Percentiles rank a stretch among this genome's conserved stretches.
phyloP scores from a whole-genome alignment of 371 early-diverging fungal genomes.

The Zopfochytrium polystomum region DNA sequence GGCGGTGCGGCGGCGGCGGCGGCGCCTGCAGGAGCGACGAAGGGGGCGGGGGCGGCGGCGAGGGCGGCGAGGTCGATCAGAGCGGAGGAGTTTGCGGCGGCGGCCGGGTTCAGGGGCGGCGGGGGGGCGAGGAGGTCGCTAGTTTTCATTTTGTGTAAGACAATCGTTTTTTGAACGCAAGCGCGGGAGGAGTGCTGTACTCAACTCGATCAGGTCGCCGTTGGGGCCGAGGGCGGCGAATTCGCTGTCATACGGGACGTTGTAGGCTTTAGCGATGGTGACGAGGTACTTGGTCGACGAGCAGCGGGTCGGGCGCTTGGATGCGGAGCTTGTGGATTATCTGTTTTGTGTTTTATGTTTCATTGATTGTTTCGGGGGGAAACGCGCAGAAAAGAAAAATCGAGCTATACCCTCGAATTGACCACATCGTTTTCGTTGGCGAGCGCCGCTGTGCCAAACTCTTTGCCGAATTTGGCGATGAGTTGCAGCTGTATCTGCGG shows the following conservation, averaged over 20 bases:
- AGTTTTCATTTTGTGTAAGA: too few relatives aligned
- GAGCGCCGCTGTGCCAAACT: constrained; percentile 70
- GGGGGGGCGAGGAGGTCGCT: too few relatives aligned
- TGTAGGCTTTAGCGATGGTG: constrained; percentile 81
- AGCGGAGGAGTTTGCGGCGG: too few relatives aligned
- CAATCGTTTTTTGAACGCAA: too few relatives aligned
- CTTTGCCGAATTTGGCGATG: constrained; percentile 80
- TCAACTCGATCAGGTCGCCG: constrained; percentile 15
- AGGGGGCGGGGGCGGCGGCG: too few relatives aligned
- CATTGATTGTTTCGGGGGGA: neutral
- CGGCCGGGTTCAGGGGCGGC: too few relatives aligned
- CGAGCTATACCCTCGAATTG: constrained; percentile 72
- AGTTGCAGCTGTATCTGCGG: too few relatives aligned
- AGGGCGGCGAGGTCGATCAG: too few relatives aligned
- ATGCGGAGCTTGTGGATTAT: constrained; percentile 75
- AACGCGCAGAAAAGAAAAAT: too few relatives aligned
- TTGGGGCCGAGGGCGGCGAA: constrained; percentile 6
- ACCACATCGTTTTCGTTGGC: constrained; percentile 73
- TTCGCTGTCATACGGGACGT: constrained; percentile 63
- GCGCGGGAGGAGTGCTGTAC: neutral
- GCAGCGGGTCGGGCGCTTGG: constrained; percentile 70
- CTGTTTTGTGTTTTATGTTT: constrained; percentile 38
- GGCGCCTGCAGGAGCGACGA: too few relatives aligned
- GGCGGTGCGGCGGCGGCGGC: too few relatives aligned
- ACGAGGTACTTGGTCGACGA: constrained; percentile 84